These are phyloP conservation scores for Thymus mandschuricus DNA, from an alignment of 257 asterid species.

Conservation along the genomic window DNA sequence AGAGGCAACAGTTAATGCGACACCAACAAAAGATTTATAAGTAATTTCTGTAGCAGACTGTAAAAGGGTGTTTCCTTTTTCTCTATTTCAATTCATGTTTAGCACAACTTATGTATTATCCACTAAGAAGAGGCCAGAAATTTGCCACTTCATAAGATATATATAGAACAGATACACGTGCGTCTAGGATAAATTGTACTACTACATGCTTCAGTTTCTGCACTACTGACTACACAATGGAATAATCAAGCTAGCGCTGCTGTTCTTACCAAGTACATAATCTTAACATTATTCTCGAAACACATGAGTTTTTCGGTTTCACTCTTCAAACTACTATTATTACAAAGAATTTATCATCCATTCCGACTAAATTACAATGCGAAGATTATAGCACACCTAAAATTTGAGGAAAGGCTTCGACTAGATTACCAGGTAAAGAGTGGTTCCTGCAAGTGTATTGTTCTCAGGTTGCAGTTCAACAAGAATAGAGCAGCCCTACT, in stretches of 20 bases:
- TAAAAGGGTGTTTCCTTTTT: constrained; percentile 36
- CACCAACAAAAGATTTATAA: constrained; percentile 17
- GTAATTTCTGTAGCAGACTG: constrained; percentile 42
- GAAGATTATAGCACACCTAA: neutral
- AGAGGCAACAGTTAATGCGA: constrained; percentile 55
- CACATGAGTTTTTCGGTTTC: neutral
- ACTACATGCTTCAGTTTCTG: constrained; percentile 14
- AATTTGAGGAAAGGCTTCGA: neutral
- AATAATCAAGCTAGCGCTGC: neutral
- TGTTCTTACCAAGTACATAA: neutral
- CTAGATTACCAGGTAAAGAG: constrained; percentile 6
- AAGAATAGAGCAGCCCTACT: constrained; percentile 4
- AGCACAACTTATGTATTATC: constrained; percentile 33
- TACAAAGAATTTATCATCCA: neutral
- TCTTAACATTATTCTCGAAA: neutral
- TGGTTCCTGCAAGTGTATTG: constrained; percentile 13
- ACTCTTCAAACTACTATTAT: neutral
- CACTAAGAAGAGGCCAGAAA: constrained; percentile 31
- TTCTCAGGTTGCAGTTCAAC: constrained; percentile 4
- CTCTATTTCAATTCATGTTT: constrained; percentile 20
- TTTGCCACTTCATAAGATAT: constrained; percentile 25
- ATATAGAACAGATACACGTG: constrained; percentile 26
- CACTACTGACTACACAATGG: constrained; percentile 22
- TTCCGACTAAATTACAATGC: neutral
- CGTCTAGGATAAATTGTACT: constrained; percentile 22